These are phyloP conservation scores for Reutealis trisperma DNA, from an alignment of 345 rosid species.

Conservation along the genomic window DNA sequence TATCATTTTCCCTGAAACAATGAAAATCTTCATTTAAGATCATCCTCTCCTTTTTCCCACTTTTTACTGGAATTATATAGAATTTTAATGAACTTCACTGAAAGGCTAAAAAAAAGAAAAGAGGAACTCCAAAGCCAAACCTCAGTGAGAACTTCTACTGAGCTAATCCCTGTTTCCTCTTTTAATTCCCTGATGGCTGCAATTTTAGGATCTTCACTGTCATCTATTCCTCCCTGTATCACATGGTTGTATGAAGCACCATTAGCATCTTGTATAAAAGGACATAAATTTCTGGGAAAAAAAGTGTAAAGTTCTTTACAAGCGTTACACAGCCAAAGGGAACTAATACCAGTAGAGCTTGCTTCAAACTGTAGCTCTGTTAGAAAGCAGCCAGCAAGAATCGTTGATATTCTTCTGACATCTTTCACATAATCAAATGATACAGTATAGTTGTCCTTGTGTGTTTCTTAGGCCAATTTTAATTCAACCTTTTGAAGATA, in stretches of 20 bases:
- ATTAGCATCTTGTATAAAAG: not conserved
- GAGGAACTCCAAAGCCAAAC: slow-evolving; percentile 39
- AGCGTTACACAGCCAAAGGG: not conserved
- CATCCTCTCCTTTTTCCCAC: not conserved
- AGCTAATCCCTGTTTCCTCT: slow-evolving; percentile 87
- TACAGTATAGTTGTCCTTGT: not conserved
- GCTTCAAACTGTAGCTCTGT: not conserved
- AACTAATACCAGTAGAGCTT: not conserved
- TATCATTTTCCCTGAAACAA: not conserved
- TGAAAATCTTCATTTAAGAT: not conserved
- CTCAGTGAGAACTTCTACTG: slow-evolving; percentile 83
- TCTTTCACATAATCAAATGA: not conserved
- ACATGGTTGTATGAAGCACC: not conserved
- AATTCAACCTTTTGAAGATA: no score
- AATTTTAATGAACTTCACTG: not conserved
- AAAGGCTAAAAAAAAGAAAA: slow-evolving; percentile 8
- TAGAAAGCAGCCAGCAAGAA: not conserved
- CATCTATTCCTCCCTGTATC: slow-evolving; percentile 85
- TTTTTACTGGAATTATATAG: not conserved
- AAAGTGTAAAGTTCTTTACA: not conserved
- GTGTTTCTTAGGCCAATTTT: not conserved
- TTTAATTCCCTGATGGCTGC: slow-evolving; percentile 86
- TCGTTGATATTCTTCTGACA: not conserved
- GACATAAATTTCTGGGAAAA: not conserved
- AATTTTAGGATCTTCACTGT: slow-evolving; percentile 77